Percentiles rank a stretch among this genome's conserved stretches.
Evolutionary conservation across 768 basidiomycete species (phyloP).

Genomic region (Hemileccinum rubropunctum): DNA sequence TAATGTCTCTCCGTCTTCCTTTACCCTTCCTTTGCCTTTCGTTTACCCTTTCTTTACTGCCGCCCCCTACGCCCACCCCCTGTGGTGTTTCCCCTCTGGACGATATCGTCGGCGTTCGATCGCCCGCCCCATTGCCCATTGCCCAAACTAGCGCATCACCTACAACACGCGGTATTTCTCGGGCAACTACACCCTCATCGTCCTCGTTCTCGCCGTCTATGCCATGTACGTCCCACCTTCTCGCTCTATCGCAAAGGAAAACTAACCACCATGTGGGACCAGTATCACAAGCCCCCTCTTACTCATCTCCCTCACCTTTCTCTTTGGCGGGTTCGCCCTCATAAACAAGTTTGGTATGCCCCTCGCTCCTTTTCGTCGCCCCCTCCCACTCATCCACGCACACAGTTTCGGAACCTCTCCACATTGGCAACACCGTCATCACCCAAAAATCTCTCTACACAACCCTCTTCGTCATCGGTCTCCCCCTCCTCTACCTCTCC

Average conservation of each 20-base stretch:
- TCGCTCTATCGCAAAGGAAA: background rate
- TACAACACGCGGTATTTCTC: conserved; percentile 94
- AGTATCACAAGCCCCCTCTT: conserved; percentile 84
- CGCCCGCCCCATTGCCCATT: no score
- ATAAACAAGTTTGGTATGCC: conserved; percentile 86
- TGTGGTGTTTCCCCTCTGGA: no score
- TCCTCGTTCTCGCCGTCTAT: conserved; percentile 78
- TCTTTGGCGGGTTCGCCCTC: conserved; percentile 85
- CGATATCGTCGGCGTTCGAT: no score
- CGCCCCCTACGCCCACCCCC: no score
- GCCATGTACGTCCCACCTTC: conserved; percentile 67
- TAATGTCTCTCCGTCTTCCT: no score
- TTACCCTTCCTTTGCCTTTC: no score
- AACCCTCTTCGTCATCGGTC: conserved; percentile 85
- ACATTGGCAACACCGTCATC: conserved; percentile 75
- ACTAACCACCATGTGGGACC: background rate
- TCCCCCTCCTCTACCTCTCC: conserved; percentile 80
- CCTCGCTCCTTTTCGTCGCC: background rate
- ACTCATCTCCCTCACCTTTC: conserved; percentile 79
- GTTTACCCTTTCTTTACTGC: no score
- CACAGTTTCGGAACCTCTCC: conserved; percentile 79
- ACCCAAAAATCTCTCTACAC: conserved; percentile 91
- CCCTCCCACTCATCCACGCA: background rate
- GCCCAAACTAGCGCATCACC: conserved; percentile 76
- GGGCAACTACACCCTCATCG: conserved; percentile 84